Percentiles rank a stretch among this genome's conserved stretches.
These are phyloP conservation scores for Carex myosuroides DNA, from an alignment of 176 grass and related monocot genomes.

Conservation along the genomic window DNA sequence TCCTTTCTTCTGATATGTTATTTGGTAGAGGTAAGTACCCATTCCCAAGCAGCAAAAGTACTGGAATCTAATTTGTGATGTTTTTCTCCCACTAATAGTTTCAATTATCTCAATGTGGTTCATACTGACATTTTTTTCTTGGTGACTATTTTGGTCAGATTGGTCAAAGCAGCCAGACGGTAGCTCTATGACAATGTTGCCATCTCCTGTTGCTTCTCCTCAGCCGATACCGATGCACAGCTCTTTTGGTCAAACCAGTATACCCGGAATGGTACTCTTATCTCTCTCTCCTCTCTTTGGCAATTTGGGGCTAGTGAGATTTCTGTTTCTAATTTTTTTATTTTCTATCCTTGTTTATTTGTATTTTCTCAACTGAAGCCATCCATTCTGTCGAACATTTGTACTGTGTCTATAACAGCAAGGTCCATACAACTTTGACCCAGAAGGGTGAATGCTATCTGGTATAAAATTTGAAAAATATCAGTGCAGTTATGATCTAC, in stretches of 20 bases:
- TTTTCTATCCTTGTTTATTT: background rate
- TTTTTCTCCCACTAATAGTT: background rate
- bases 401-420: background rate
- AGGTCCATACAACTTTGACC: background rate
- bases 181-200: constrained; percentile 44
- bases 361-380: background rate
- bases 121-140: constrained; percentile 21
- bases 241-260: constrained; percentile 59
- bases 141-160: constrained; percentile 42
- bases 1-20: constrained; percentile 17
- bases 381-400: constrained; percentile 4
- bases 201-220: constrained; percentile 61
- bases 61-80: background rate
- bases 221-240: constrained; percentile 35
- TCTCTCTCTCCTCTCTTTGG: constrained; percentile 21
- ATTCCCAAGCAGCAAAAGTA: background rate
- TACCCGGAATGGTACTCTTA: constrained; percentile 55
- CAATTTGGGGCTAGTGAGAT: background rate
- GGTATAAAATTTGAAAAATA: background rate
- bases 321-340: background rate
- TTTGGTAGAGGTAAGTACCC: constrained; percentile 25
- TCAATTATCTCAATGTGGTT: constrained; percentile 19
- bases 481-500: background rate
- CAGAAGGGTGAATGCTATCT: background rate
- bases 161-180: constrained; percentile 71